Conservation (phyloP, 176 grass and related monocot genomes). For the Eleusine indica region DNA sequence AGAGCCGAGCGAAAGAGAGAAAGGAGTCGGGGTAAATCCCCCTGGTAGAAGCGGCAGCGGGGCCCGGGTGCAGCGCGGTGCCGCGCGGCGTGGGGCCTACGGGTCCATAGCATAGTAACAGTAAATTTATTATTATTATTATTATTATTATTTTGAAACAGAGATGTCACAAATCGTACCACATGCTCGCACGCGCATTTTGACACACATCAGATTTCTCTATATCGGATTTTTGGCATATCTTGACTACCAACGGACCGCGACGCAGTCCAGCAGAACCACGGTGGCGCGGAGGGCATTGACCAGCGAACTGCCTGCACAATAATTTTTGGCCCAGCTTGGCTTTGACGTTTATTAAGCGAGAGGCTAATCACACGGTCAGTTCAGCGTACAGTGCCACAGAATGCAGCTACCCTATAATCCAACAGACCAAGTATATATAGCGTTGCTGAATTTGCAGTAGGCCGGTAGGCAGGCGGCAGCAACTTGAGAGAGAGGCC, state of each 20-base stretch:
- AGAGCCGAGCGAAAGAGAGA: too few relatives aligned
- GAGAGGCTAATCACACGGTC: not conserved
- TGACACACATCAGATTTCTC: not conserved
- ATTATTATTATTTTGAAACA: too few relatives aligned
- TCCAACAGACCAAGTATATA: not conserved
- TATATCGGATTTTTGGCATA: not conserved
- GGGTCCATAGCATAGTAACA: too few relatives aligned
- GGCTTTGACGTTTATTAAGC: not conserved
- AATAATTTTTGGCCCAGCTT: slow-evolving; percentile 24
- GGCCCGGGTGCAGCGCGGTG: too few relatives aligned
- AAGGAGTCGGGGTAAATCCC: too few relatives aligned
- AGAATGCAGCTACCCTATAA: slow-evolving; percentile 19
- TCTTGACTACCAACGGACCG: not conserved
- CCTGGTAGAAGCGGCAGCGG: too few relatives aligned
- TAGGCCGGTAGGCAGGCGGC: not conserved
- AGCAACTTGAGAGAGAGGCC: not conserved
- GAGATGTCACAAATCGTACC: not conserved
- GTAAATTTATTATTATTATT: too few relatives aligned
- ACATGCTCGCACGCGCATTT: not conserved
- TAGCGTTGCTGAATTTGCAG: not conserved
- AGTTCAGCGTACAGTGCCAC: slow-evolving; percentile 21
- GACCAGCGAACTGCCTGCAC: not conserved
- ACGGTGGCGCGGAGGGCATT: slow-evolving; percentile 25
- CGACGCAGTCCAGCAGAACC: slow-evolving; percentile 23
- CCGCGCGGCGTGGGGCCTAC: too few relatives aligned